Percentiles rank a stretch among this genome's conserved stretches.
These are phyloP conservation scores for Pseudogymnoascus sp. DNA, from an alignment of 2,329 filamentous ascomycete genomes.

Conservation along the genomic window DNA sequence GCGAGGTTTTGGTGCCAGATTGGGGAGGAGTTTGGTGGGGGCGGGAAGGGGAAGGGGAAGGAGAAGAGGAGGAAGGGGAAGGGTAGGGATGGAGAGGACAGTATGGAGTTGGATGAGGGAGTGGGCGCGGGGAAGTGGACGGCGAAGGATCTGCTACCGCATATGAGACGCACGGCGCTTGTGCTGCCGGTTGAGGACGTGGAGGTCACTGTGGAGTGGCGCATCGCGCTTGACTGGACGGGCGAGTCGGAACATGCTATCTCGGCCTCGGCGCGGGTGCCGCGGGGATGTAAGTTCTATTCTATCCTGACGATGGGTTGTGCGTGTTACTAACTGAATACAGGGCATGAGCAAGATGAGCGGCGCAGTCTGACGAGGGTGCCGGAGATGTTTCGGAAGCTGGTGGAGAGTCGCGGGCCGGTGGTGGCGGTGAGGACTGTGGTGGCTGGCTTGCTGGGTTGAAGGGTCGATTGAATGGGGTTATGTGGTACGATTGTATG, in stretches of 20 bases:
- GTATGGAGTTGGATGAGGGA: slow-evolving; percentile 18
- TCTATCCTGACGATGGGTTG: not conserved
- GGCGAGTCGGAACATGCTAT: slow-evolving; percentile 61
- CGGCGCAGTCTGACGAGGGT: slow-evolving; percentile 51
- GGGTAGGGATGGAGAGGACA: slow-evolving; percentile 12
- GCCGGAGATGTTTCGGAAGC: slow-evolving; percentile 52
- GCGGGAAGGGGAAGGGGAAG: slow-evolving; percentile 22
- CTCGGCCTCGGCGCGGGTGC: slow-evolving; percentile 48
- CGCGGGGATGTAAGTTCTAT: slow-evolving; percentile 54
- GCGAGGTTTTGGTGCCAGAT: slow-evolving; percentile 35
- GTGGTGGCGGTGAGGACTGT: slow-evolving; percentile 55
- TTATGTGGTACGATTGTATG: not conserved
- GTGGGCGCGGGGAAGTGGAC: slow-evolving; percentile 26
- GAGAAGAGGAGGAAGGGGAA: slow-evolving; percentile 28
- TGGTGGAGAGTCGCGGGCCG: slow-evolving; percentile 50
- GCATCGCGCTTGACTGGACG: slow-evolving; percentile 64
- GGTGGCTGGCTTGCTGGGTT: slow-evolving; percentile 47
- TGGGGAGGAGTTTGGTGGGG: slow-evolving; percentile 8
- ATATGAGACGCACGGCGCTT: slow-evolving; percentile 46
- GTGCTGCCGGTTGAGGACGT: slow-evolving; percentile 30
- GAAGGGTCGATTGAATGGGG: not conserved
- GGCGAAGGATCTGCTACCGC: slow-evolving; percentile 45
- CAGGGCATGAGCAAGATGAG: slow-evolving; percentile 56
- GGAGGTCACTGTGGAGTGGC: slow-evolving; percentile 51
- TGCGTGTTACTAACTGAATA: slow-evolving; percentile 1